phyloP scores from a whole-genome alignment of 805 yeast genomes.

The Wickerhamiella australiensis region DNA sequence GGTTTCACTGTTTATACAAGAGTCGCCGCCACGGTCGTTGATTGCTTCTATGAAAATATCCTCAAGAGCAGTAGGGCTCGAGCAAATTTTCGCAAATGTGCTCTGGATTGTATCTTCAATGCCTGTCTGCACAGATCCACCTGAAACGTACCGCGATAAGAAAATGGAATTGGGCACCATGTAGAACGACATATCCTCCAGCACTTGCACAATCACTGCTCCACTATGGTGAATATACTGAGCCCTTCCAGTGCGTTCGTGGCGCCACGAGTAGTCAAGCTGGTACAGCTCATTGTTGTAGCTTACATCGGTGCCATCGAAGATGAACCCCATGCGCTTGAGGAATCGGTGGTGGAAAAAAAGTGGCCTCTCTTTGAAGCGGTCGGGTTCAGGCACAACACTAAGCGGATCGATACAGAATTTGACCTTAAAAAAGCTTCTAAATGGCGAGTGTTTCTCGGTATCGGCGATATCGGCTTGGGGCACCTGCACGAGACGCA shows the following conservation, averaged over 20 bases:
- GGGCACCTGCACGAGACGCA: constrained; percentile 75
- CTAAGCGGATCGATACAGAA: constrained; percentile 63
- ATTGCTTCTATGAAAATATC: constrained; percentile 39
- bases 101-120: constrained; percentile 41
- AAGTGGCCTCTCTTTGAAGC: constrained; percentile 5
- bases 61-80: constrained; percentile 37
- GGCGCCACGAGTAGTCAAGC: constrained; percentile 68
- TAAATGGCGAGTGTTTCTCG: constrained; percentile 73
- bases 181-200: constrained; percentile 65
- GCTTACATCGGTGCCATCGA: constrained; percentile 44
- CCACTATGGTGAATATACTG: constrained; percentile 90
- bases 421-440: constrained; percentile 61
- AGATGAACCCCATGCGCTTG: constrained; percentile 56
- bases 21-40: neutral
- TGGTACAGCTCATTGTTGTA: constrained; percentile 47
- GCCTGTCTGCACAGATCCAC: constrained; percentile 15
- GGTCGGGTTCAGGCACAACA: constrained; percentile 33
- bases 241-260: constrained; percentile 63
- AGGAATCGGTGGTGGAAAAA: constrained; percentile 70
- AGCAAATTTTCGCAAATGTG: constrained; percentile 52
- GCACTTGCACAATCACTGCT: constrained; percentile 73
- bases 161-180: constrained; percentile 82
- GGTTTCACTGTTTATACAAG: neutral
- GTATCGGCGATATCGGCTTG: constrained; percentile 74
- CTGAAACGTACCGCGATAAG: constrained; percentile 42